Evolutionary conservation across 2,329 filamentous ascomycete species (phyloP).

Genomic region (Pseudogymnoascus sp.): DNA sequence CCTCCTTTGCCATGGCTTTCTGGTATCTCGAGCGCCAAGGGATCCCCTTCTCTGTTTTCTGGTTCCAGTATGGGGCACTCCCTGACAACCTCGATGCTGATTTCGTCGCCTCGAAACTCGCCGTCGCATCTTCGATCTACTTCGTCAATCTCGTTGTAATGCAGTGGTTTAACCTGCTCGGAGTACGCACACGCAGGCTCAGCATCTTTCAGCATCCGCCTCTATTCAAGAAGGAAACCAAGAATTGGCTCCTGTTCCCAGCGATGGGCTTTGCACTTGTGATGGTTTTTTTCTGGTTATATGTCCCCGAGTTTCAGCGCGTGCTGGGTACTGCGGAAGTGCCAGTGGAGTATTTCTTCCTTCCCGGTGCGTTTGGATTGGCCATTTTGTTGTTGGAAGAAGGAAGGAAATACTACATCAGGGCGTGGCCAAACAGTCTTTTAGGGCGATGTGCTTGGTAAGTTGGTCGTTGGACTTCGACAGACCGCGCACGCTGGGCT

Average conservation of each 20-base stretch:
- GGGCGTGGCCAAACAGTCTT: slow-evolving; percentile 51
- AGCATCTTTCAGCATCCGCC: slow-evolving; percentile 69
- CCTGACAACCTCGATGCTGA: slow-evolving; percentile 41
- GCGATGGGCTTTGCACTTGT: slow-evolving; percentile 62
- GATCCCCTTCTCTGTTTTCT: slow-evolving; percentile 57
- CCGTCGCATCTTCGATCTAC: slow-evolving; percentile 50
- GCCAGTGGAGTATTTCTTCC: slow-evolving; percentile 68
- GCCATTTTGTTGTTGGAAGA: slow-evolving; percentile 61
- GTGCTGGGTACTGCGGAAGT: slow-evolving; percentile 56
- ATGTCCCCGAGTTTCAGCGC: slow-evolving; percentile 58
- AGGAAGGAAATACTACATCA: slow-evolving; percentile 54
- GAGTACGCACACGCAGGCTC: slow-evolving; percentile 56
- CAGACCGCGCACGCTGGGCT: no score
- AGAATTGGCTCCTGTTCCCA: slow-evolving; percentile 64
- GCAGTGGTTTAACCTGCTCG: slow-evolving; percentile 73
- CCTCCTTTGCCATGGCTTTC: slow-evolving; percentile 58
- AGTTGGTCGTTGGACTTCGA: background rate
- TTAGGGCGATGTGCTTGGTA: slow-evolving; percentile 61
- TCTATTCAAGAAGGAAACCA: slow-evolving; percentile 54
- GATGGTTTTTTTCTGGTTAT: slow-evolving; percentile 65
- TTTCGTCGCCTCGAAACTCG: slow-evolving; percentile 47
- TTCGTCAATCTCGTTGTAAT: slow-evolving; percentile 77
- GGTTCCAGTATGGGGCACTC: slow-evolving; percentile 59
- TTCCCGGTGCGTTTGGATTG: slow-evolving; percentile 66
- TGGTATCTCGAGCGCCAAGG: slow-evolving; percentile 60